A percentile compares a stretch with the other conserved stretches of the same genome.
Conservation (phyloP, 495 filamentous ascomycete species). For the Aspergillus incahuasiensis region DNA sequence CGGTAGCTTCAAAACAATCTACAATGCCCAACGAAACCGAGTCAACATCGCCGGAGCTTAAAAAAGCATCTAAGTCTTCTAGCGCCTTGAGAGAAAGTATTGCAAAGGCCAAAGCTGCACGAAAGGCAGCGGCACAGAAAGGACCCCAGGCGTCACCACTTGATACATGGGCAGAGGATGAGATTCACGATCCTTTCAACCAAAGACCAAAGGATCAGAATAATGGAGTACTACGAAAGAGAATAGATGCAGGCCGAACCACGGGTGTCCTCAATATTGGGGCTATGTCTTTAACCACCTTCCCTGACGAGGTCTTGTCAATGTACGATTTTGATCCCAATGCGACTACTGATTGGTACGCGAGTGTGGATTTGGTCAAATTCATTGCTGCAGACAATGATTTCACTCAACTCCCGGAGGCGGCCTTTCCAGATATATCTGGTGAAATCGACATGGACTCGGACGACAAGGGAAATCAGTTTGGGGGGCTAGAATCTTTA, state of each 20-base stretch:
- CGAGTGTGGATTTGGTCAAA: conserved; percentile 85
- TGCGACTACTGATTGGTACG: conserved; percentile 68
- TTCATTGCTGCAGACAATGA: conserved; percentile 93
- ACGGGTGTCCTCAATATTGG: conserved; percentile 89
- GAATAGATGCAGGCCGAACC: conserved; percentile 68
- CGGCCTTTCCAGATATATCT: conserved; percentile 71
- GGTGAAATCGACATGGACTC: conserved; percentile 54
- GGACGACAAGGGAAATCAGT: conserved; percentile 64
- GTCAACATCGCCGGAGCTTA: conserved; percentile 25
- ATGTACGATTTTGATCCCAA: conserved; percentile 81
- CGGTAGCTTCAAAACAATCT: conserved; percentile 29
- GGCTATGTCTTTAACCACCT: conserved; percentile 71
- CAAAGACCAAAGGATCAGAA: conserved; percentile 57
- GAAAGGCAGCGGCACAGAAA: conserved; percentile 51
- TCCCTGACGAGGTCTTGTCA: conserved; percentile 77
- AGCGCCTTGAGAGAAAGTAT: conserved; percentile 82
- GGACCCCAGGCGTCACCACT: conserved; percentile 23
- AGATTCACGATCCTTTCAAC: conserved; percentile 63
- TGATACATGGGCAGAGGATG: conserved; percentile 39
- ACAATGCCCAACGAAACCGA: conserved; percentile 31
- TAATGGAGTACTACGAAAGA: conserved; percentile 63
- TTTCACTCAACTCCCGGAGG: conserved; percentile 64
- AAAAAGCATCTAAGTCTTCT: conserved; percentile 64
- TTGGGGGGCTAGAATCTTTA: conserved; percentile 75
- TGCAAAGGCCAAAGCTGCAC: conserved; percentile 86